Percentiles rank a stretch among this genome's conserved stretches.
Conservation (phyloP, 495 filamentous ascomycete genomes). For the Daldinia vernicosa region DNA sequence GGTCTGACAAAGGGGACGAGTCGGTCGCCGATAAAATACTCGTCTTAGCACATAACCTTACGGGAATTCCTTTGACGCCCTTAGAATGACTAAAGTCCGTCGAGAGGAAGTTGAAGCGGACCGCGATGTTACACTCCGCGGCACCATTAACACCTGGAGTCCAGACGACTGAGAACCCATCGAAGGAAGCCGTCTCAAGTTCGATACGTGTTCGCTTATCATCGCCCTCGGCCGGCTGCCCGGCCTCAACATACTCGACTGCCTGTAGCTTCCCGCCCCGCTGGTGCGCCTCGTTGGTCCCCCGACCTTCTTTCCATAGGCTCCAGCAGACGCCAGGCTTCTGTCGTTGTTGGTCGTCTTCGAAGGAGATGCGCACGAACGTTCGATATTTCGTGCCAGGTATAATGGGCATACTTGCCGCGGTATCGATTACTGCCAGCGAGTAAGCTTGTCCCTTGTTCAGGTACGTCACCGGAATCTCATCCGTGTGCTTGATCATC, state of each 20-base stretch:
- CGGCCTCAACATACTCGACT: constrained; percentile 89
- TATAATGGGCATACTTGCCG: constrained; percentile 48
- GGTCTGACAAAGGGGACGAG: constrained; percentile 51
- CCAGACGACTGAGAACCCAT: constrained; percentile 93
- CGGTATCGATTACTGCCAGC: constrained; percentile 78
- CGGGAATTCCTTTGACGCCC: constrained; percentile 95
- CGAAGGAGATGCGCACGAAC: constrained; percentile 89
- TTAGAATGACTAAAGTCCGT: constrained; percentile 99
- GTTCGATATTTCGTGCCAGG: constrained; percentile 77
- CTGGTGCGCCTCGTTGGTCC: constrained; percentile 88
- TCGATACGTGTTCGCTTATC: constrained; percentile 77
- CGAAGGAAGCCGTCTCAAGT: constrained; percentile 83
- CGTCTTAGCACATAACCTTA: constrained; percentile 91
- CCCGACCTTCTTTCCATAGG: constrained; percentile 93
- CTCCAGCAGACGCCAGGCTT: constrained; percentile 90
- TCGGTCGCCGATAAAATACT: constrained; percentile 64
- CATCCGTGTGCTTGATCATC: constrained; percentile 88
- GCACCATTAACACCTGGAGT: constrained; percentile 68
- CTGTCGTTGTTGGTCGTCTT: constrained; percentile 87
- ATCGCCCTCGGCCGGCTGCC: constrained; percentile 73
- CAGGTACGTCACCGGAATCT: constrained; percentile 94
- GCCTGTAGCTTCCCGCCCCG: constrained; percentile 87
- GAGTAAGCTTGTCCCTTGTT: constrained; percentile 97
- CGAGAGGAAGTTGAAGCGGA: constrained; percentile 97
- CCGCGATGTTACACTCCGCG: constrained; percentile 80